Evolutionary conservation across 495 filamentous ascomycete genomes (phyloP).

Genomic region (Lichenothelia convexa): DNA sequence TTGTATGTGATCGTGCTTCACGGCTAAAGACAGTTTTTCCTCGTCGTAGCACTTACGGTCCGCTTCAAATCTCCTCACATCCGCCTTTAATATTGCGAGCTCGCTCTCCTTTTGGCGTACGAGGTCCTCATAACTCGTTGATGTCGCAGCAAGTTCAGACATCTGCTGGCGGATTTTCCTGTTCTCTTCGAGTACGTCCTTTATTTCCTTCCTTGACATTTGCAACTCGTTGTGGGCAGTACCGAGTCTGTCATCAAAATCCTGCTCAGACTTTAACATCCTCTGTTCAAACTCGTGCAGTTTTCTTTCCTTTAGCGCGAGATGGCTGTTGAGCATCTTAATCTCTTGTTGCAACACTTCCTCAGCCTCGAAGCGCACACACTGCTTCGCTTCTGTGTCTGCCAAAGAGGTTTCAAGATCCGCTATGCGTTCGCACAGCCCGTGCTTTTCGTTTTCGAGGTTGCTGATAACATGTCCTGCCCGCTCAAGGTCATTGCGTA

Average conservation of each 20-base stretch:
- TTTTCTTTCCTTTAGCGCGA: conserved; percentile 79
- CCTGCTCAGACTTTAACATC: conserved; percentile 69
- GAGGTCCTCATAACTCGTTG: conserved; percentile 84
- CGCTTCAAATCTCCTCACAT: conserved; percentile 58
- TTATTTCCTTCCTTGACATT: conserved; percentile 45
- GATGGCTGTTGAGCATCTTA: conserved; percentile 80
- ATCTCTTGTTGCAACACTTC: conserved; percentile 61
- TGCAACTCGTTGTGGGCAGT: conserved; percentile 70
- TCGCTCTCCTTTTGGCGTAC: conserved; percentile 89
- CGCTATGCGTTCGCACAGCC: conserved; percentile 44
- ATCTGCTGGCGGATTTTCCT: conserved; percentile 71
- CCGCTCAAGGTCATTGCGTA: conserved; percentile 70
- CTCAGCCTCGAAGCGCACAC: conserved; percentile 51
- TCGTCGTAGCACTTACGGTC: conserved; percentile 61
- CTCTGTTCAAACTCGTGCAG: conserved; percentile 73
- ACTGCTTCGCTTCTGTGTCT: conserved; percentile 45
- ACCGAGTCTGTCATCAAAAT: conserved; percentile 71
- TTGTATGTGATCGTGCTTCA: conserved; percentile 66
- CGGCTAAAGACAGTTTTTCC: conserved; percentile 46
- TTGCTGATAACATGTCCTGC: conserved; percentile 70
- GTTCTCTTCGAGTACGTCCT: conserved; percentile 66
- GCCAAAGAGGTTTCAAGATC: conserved; percentile 49
- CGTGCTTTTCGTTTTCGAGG: conserved; percentile 68
- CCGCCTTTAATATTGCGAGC: conserved; percentile 61
- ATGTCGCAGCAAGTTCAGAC: conserved; percentile 72